Conservation (phyloP, 2,329 filamentous ascomycete genomes). For the Fusarium nygamai region DNA sequence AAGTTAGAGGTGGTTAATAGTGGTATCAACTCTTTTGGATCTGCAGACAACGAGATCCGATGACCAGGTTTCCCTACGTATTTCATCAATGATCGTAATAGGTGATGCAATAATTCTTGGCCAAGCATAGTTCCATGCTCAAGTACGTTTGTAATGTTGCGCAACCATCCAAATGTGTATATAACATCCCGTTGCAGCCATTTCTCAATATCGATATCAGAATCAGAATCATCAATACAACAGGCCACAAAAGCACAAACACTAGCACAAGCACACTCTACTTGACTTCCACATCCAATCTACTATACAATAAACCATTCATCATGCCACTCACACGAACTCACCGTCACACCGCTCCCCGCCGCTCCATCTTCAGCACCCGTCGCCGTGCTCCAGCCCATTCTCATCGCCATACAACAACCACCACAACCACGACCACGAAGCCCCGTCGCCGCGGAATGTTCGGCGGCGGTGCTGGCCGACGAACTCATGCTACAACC, state of each 20-base stretch:
- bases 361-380: slow-evolving; percentile 42
- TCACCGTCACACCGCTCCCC: slow-evolving; percentile 40
- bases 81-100: slow-evolving; percentile 34
- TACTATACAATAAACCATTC: neutral
- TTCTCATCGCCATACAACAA: slow-evolving; percentile 43
- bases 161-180: slow-evolving; percentile 11
- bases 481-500: slow-evolving; percentile 50
- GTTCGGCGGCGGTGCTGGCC: slow-evolving; percentile 53
- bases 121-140: neutral
- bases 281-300: neutral
- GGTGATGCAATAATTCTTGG: slow-evolving; percentile 34
- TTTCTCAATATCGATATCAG: neutral
- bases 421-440: slow-evolving; percentile 51
- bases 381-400: slow-evolving; percentile 39
- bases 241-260: slow-evolving; percentile 8
- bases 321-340: slow-evolving; percentile 48
- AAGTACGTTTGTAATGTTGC: neutral
- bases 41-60: neutral
- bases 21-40: neutral
- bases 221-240: slow-evolving; percentile 2
- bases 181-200: slow-evolving; percentile 10
- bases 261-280: slow-evolving; percentile 13
- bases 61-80: slow-evolving; percentile 16
- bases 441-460: slow-evolving; percentile 55
- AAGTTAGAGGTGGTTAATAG: neutral